Percentiles rank a stretch among this genome's conserved stretches.
phyloP scores from a whole-genome alignment of 306 rosid species.

The Dicorynia guianensis region DNA sequence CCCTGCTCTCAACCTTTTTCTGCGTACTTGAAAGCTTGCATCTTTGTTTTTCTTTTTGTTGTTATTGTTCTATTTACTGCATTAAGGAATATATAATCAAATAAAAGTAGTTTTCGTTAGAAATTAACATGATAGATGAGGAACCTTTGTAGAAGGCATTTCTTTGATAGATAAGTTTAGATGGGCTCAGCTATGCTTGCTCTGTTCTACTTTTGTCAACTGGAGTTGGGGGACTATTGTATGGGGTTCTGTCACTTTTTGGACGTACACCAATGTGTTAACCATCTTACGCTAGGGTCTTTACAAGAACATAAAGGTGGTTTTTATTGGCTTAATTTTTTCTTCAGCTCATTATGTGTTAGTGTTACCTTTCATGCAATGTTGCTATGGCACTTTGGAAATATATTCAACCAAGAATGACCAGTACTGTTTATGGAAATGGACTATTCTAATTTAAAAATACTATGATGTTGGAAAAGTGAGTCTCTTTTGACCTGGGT shows the following conservation, averaged over 20 bases:
- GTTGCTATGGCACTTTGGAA: background rate
- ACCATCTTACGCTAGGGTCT: background rate
- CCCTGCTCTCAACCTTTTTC: background rate
- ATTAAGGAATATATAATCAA: background rate
- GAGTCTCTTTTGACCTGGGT: slow-evolving; percentile 49
- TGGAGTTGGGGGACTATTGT: slow-evolving; percentile 3
- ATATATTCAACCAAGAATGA: slow-evolving; percentile 22
- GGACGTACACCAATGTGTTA: too few species aligned
- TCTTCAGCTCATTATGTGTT: slow-evolving; percentile 29
- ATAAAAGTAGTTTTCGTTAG: background rate
- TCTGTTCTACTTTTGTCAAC: background rate
- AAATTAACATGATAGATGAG: background rate
- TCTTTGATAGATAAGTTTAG: slow-evolving; percentile 18
- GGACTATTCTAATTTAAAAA: slow-evolving; percentile 24
- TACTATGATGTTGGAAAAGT: slow-evolving; percentile 43
- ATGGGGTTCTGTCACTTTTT: background rate
- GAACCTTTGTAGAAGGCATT: slow-evolving; percentile 8
- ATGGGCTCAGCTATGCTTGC: background rate
- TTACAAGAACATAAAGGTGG: slow-evolving; percentile 1
- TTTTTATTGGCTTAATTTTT: slow-evolving; percentile 1
- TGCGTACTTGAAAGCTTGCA: background rate
- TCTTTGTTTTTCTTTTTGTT: background rate
- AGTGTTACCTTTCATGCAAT: slow-evolving; percentile 11
- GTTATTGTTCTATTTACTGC: background rate
- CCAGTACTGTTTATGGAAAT: slow-evolving; percentile 30